Base-by-base conservation (phyloP, 2,329 filamentous ascomycete species). In the Fusarium metavorans region DNA sequence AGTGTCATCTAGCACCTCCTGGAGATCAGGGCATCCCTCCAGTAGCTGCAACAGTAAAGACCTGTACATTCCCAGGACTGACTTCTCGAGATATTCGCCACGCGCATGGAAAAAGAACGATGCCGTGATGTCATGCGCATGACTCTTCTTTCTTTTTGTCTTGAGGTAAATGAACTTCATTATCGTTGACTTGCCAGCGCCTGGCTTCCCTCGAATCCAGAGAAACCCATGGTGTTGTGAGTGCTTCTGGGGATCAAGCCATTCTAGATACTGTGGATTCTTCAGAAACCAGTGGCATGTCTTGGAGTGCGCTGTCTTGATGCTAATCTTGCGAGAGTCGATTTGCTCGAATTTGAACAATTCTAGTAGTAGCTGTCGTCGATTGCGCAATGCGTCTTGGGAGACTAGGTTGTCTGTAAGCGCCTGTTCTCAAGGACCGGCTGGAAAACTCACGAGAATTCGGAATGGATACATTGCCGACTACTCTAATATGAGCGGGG, bases 21-120 rank as follows among this genome's bases (percentile, higher is more conserved):
- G 81, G 0, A 88, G 76, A 0, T 84, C 78, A 0, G 82, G 78
- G 1, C 79, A 66, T 1, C 77, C 71, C 0, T 80, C 27, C 0
- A 90, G 76, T 0, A 90, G 76, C 43, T 90, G 87, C 2, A 80
- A 70, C 0, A 90, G 64, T 0, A 91, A 64, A 0, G 87, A 87
- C 4, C 88, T 82, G 70, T 88, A 89, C 78, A 91, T 83, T 0
- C 89, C 88, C 0, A 79, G 30, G 0, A 82, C 80, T 0, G 87
- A 84, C 62, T 81, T 87, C 54, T 90, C 86, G 2, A 87, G 75
- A 2, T 77, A 7, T 0, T 80, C 79, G 0, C 87, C 87, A 52
- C 86, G 78, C 0, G 87, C 87, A 39, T 88, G 85, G 80, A 89
- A 89, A 77, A 88, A 89, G 76, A 88, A 89, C 0, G 83, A 86